Base-by-base conservation (phyloP, 371 early-diverging fungal species). In the Catenaria anguillulae region DNA sequence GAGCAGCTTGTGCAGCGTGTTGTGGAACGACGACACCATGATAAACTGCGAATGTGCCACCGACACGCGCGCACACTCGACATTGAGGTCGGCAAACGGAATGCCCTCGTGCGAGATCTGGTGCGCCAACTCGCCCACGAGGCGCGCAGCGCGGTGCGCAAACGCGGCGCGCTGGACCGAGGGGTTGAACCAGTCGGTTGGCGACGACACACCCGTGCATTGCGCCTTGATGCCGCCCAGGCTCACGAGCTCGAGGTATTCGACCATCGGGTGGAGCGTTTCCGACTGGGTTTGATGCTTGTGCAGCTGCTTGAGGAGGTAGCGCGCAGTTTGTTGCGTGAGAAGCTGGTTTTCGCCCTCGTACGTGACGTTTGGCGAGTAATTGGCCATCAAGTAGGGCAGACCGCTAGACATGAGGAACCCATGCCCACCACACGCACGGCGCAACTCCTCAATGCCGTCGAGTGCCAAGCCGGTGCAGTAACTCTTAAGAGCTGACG, bases 341-440 rank as follows among this genome's bases (percentile, higher is more conserved):
- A 76, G 67, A 15, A 76, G 66, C 0, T 64, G 64, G 52, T 76
- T 76, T 62, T 76, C 77, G n/a, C 77, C 77, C 59, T 76, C 77
- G 59, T 68, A 70, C 19, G 87, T 88, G 35, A 79, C 84, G 66
- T 82, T 73, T 15, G 88, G 87, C 4, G 83, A 79, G 64, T 77
- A 72, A 55, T 69, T 75, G 42, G 77, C 77, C 69, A 80, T 85
- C 67, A 84, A 84, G 64, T 83, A 80, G 52, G 83, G 80, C 62
- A 91, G 76, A 0, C 90, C 88, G 60, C 83, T 82, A 71, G 84
- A 85, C 69, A 76, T 66, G 63, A 83, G 79, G 70, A 81, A 92
- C 5, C 90, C 90, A 60, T 90, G 90, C 34, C 92, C 92, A 63
- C 92, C 92, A 70, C 87, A 68, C 66, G 83, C 75, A 62, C 85